Conservation (phyloP, 2,329 filamentous ascomycete species). For the Didymella glomerata region DNA sequence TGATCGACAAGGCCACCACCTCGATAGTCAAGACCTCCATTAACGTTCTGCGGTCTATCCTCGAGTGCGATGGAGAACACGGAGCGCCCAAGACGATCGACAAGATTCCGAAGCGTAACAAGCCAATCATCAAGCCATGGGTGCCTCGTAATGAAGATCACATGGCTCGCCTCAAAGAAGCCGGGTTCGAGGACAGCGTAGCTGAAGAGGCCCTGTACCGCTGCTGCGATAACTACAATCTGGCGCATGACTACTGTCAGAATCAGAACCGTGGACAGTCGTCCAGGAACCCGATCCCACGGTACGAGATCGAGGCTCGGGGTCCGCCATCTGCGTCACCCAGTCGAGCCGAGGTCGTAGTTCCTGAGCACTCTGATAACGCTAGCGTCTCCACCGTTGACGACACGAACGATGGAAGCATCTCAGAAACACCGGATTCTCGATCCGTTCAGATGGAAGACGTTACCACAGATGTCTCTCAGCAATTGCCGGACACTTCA, state of each 20-base stretch:
- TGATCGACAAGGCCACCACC: constrained; percentile 82
- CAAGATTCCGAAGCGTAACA: constrained; percentile 60
- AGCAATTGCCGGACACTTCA: constrained; percentile 23
- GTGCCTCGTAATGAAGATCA: constrained; percentile 58
- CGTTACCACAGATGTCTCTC: constrained; percentile 23
- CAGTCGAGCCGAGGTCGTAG: constrained; percentile 45
- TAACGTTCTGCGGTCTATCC: constrained; percentile 81
- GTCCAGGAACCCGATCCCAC: constrained; percentile 72
- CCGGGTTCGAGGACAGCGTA: constrained; percentile 66
- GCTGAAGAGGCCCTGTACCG: constrained; percentile 83
- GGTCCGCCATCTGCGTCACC: constrained; percentile 42
- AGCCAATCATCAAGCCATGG: constrained; percentile 61
- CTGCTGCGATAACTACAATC: constrained; percentile 70
- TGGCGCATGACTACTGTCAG: constrained; percentile 77
- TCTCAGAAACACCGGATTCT: constrained; percentile 40
- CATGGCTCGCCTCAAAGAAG: constrained; percentile 55
- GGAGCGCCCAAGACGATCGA: constrained; percentile 70
- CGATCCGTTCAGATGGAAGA: constrained; percentile 55
- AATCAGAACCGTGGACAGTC: constrained; percentile 67
- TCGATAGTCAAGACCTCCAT: constrained; percentile 81
- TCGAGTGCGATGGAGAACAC: constrained; percentile 78
- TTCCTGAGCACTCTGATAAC: constrained; percentile 42
- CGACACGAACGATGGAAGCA: constrained; percentile 37
- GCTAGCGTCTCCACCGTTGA: constrained; percentile 40
- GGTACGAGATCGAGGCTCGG: constrained; percentile 50